A percentile compares a stretch with the other conserved stretches of the same genome.
Conservation (phyloP, 345 rosid species). For the Gossypioides kirkii region DNA sequence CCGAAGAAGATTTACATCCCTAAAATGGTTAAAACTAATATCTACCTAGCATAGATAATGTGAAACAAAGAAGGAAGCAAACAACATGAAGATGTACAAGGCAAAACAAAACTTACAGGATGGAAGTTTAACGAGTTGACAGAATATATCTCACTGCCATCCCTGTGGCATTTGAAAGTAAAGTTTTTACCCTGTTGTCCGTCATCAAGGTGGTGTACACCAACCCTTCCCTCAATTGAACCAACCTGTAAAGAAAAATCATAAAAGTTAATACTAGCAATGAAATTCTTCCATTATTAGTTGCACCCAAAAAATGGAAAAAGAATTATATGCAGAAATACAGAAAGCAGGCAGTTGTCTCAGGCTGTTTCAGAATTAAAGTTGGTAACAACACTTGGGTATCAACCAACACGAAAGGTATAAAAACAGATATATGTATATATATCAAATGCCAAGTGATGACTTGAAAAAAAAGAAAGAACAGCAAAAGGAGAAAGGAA, state of each 20-base stretch:
- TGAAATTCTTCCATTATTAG: background rate
- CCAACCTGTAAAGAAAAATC: conserved; percentile 54
- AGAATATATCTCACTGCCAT: conserved; percentile 80
- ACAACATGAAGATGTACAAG: background rate
- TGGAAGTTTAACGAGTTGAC: conserved; percentile 94
- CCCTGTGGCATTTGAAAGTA: conserved; percentile 98
- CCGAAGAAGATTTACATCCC: background rate
- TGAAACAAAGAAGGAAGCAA: background rate
- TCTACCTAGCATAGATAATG: background rate
- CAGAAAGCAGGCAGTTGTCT: background rate
- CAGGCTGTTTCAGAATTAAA: background rate
- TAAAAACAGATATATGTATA: background rate
- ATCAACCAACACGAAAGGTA: background rate
- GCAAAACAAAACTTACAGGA: conserved; percentile 57
- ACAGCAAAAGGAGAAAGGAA: background rate
- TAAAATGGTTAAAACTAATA: background rate
- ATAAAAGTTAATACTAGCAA: background rate
- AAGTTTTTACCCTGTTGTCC: conserved; percentile 74
- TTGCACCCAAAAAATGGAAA: background rate
- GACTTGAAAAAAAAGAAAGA: background rate
- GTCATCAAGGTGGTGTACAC: conserved; percentile 96
- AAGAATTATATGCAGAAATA: background rate
- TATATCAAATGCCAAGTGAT: background rate
- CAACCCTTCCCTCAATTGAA: conserved; percentile 98
- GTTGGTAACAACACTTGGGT: background rate